A percentile compares a stretch with the other conserved stretches of the same genome.
Evolutionary conservation across 2,329 filamentous ascomycete species (phyloP).

Genomic region (Plenodomus tracheiphilus): DNA sequence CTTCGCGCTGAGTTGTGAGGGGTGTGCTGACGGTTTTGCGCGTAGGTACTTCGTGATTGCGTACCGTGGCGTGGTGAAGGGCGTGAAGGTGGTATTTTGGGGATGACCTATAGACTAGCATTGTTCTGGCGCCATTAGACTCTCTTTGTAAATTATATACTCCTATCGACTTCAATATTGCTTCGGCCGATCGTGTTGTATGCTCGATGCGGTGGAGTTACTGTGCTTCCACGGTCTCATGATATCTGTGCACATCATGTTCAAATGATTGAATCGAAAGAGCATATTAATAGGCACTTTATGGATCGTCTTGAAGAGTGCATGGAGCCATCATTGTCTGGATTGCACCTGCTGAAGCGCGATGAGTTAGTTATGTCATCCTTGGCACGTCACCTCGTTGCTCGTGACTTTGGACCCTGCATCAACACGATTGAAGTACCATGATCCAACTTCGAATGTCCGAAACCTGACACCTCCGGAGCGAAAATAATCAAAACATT

Average conservation of each 20-base stretch:
- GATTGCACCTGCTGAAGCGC: background rate
- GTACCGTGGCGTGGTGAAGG: constrained; percentile 1
- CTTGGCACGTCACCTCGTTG: background rate
- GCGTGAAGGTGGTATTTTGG: background rate
- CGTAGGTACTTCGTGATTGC: constrained; percentile 7
- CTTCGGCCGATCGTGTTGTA: background rate
- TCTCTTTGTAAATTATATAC: background rate
- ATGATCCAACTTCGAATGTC: background rate
- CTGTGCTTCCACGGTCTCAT: too few species aligned
- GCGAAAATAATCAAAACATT: background rate
- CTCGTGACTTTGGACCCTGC: background rate
- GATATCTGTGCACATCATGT: too few species aligned
- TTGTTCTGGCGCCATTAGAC: constrained; percentile 8
- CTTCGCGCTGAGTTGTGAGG: background rate
- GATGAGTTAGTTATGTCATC: background rate
- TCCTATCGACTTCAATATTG: background rate
- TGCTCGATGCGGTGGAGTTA: too few species aligned
- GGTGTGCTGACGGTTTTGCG: constrained; percentile 4
- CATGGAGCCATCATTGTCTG: background rate
- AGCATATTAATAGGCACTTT: too few species aligned
- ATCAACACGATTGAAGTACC: background rate
- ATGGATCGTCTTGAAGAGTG: too few species aligned
- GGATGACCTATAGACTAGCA: constrained; percentile 6
- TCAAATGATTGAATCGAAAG: too few species aligned
- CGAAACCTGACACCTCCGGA: background rate